A percentile compares a stretch with the other conserved stretches of the same genome.
Evolutionary conservation across 2,329 filamentous ascomycete genomes (phyloP).

Genomic region (Spiromastix sp.): DNA sequence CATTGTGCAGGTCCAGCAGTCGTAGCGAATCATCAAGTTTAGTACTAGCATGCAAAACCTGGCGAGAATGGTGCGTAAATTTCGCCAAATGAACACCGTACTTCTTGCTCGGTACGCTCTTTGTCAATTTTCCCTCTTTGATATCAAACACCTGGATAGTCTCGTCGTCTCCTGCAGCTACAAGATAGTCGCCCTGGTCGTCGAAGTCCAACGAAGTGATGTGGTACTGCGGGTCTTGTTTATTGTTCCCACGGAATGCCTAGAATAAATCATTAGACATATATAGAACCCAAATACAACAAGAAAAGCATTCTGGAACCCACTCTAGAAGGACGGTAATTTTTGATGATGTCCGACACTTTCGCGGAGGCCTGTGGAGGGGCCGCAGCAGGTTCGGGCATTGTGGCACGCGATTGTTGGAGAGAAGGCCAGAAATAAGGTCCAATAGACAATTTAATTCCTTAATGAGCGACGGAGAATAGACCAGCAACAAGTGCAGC

Average conservation of each 20-base stretch:
- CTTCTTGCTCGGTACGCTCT: conserved; percentile 87
- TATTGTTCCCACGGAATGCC: conserved; percentile 24
- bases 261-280: conserved; percentile 10
- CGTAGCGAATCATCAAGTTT: conserved; percentile 85
- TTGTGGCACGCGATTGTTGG: conserved; percentile 7
- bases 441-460: too few species aligned
- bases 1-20: conserved; percentile 82
- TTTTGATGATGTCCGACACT: conserved; percentile 65
- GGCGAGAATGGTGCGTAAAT: conserved; percentile 85
- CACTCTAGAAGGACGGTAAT: conserved; percentile 73
- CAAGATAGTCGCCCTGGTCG: conserved; percentile 83
- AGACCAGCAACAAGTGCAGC: too few species aligned
- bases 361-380: conserved; percentile 33
- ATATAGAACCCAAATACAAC: too few species aligned
- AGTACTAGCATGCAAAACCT: conserved; percentile 90
- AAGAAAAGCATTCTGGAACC: conserved; percentile 11
- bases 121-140: conserved; percentile 78
- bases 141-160: conserved; percentile 94
- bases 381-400: conserved; percentile 17
- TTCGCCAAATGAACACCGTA: conserved; percentile 90
- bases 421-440: too few species aligned
- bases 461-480: too few species aligned
- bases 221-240: conserved; percentile 39
- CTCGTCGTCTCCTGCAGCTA: conserved; percentile 87
- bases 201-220: conserved; percentile 94